Evolutionary conservation across 2,329 filamentous ascomycete genomes (phyloP).

Genomic region (Alternaria ethzedia): DNA sequence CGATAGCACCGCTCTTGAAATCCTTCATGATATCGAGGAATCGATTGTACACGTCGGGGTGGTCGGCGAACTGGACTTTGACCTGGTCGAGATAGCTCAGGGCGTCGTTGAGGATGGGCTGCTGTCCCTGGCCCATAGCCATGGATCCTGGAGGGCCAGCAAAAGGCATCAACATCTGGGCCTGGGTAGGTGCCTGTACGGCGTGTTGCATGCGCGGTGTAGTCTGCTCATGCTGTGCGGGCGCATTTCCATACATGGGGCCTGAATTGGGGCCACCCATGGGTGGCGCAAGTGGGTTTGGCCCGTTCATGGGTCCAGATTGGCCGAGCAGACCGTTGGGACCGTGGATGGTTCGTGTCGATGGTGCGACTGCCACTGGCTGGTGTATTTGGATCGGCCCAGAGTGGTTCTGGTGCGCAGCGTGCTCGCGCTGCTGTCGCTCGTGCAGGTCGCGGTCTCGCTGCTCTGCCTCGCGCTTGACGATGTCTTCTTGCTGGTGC

Average conservation of each 20-base stretch:
- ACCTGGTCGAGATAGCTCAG: constrained; percentile 97
- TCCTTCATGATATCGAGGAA: constrained; percentile 99
- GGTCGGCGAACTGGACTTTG: constrained; percentile 96
- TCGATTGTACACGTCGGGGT: constrained; percentile 95
- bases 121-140: constrained; percentile 76
- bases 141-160: constrained; percentile 56
- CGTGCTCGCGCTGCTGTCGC: constrained; percentile 68
- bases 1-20: constrained; percentile 98
- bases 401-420: constrained; percentile 83
- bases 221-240: constrained; percentile 64
- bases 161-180: constrained; percentile 60
- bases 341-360: constrained; percentile 81
- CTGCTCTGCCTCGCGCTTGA: constrained; percentile 53
- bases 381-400: constrained; percentile 92
- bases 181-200: constrained; percentile 60
- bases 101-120: constrained; percentile 85
- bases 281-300: constrained; percentile 56
- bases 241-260: constrained; percentile 73
- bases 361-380: constrained; percentile 79
- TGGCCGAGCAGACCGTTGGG: constrained; percentile 80
- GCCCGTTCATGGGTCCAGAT: constrained; percentile 60
- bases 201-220: constrained; percentile 67
- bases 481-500: constrained; percentile 62
- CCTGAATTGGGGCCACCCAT: constrained; percentile 66
- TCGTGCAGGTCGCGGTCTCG: constrained; percentile 63